phyloP scores from a whole-genome alignment of 148 eudicot genomes.

The Amaranthus hypochondriacus region DNA sequence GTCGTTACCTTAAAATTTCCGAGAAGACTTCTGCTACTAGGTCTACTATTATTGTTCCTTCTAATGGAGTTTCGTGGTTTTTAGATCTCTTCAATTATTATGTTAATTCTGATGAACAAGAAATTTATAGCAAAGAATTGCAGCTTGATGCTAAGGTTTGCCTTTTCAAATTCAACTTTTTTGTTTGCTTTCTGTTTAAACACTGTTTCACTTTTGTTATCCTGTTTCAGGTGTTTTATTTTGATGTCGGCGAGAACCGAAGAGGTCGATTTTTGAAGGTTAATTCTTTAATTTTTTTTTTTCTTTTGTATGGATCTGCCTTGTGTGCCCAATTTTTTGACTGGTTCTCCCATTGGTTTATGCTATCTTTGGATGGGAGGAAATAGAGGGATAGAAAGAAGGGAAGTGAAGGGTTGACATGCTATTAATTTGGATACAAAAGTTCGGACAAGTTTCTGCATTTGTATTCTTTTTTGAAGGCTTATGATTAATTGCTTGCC shows the following conservation, averaged over 20 bases:
- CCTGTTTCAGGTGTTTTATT: constrained; percentile 72
- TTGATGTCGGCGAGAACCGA: constrained; percentile 88
- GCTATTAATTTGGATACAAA: no score
- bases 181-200: neutral
- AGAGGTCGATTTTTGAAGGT: constrained; percentile 97
- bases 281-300: neutral
- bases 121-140: constrained; percentile 81
- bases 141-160: constrained; percentile 81
- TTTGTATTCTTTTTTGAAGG: no score
- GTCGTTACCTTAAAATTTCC: constrained; percentile 85
- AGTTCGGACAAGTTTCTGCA: no score
- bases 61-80: constrained; percentile 80
- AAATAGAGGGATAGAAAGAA: no score
- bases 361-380: no score
- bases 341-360: no score
- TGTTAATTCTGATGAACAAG: constrained; percentile 70
- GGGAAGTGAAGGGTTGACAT: no score
- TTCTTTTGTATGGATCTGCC: neutral
- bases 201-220: neutral
- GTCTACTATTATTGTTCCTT: constrained; percentile 90
- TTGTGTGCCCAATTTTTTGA: no score
- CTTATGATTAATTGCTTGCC: no score
- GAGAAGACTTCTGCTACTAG: constrained; percentile 95
- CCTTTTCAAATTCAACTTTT: neutral
- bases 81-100: constrained; percentile 89